A percentile compares a stretch with the other conserved stretches of the same genome.
phyloP scores from a whole-genome alignment of 768 basidiomycete species.

The Tricholoma hemisulphureum region DNA sequence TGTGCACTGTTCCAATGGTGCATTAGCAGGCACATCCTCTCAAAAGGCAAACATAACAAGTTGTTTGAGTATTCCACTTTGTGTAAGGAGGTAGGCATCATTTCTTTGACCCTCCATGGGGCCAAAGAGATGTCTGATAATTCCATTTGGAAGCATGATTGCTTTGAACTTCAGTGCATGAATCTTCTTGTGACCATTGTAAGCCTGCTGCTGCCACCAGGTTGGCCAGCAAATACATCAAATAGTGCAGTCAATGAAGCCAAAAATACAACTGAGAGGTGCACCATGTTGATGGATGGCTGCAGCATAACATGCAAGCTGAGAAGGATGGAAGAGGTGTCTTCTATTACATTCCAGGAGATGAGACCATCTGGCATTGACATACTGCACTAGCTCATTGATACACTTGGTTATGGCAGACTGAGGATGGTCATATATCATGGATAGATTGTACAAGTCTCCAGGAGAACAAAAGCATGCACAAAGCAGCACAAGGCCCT shows the following conservation, averaged over 20 bases:
- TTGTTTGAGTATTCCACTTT: background rate
- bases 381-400: background rate
- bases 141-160: constrained; percentile 16
- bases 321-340: background rate
- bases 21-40: background rate
- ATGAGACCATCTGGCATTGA: background rate
- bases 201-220: background rate
- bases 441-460: background rate
- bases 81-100: background rate
- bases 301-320: background rate
- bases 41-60: background rate
- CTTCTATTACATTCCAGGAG: background rate
- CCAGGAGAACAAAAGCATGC: background rate
- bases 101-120: background rate
- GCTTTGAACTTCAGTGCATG: constrained; percentile 29
- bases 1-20: too few species aligned
- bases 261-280: background rate
- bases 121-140: background rate
- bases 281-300: background rate
- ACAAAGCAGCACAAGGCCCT: background rate
- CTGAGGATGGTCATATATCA: background rate
- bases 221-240: background rate
- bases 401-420: background rate
- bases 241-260: background rate
- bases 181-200: constrained; percentile 22